Evolutionary conservation across 495 filamentous ascomycete species (phyloP).

Genomic region (Penicillium crystallinum): DNA sequence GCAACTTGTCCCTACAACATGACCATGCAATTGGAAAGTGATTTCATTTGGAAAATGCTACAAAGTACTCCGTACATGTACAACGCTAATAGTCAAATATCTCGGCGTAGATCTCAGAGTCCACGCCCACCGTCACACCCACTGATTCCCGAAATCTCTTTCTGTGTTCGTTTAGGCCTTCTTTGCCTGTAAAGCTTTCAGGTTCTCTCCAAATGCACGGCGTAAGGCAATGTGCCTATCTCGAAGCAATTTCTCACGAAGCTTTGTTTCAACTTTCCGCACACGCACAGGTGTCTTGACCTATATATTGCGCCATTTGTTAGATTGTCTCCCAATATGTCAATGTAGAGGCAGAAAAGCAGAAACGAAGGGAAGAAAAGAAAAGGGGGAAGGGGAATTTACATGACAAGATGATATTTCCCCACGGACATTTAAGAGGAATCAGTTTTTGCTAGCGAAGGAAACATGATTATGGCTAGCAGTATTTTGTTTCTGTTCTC

Average conservation of each 20-base stretch:
- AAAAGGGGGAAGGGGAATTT: too few relatives aligned
- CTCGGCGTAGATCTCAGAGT: background rate
- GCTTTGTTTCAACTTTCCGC: constrained; percentile 42
- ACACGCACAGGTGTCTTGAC: background rate
- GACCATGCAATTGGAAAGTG: background rate
- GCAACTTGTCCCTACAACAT: background rate
- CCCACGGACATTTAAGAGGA: background rate
- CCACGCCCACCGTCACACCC: background rate
- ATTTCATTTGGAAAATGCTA: background rate
- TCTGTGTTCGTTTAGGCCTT: background rate
- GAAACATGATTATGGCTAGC: background rate
- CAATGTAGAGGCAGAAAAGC: background rate
- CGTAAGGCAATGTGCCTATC: constrained; percentile 58
- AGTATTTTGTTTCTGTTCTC: background rate
- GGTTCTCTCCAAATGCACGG: constrained; percentile 25
- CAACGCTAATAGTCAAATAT: background rate
- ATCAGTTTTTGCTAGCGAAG: background rate
- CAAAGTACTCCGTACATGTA: background rate
- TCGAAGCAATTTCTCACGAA: constrained; percentile 61
- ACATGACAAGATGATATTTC: background rate
- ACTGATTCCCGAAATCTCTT: background rate
- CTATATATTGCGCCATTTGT: background rate
- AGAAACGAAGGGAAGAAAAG: background rate
- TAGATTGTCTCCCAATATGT: constrained; percentile 8
- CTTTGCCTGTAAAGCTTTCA: constrained; percentile 10